These are phyloP conservation scores for Alternaria arbusti DNA, from an alignment of 2,329 filamentous ascomycete species.

Conservation along the genomic window DNA sequence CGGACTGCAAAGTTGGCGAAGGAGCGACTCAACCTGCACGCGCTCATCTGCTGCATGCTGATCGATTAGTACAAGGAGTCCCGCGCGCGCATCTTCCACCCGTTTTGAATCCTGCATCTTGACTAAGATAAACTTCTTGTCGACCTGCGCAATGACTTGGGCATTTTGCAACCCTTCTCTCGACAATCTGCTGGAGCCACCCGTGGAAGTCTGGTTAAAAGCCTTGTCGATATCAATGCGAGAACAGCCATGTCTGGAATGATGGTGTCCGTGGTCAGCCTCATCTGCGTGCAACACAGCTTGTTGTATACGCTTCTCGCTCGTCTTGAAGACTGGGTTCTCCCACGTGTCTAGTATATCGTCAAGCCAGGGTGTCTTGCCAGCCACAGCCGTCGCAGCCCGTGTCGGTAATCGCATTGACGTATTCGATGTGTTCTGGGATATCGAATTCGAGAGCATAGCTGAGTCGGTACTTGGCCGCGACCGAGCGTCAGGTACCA, in stretches of 20 bases:
- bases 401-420: constrained; percentile 41
- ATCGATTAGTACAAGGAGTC: constrained; percentile 76
- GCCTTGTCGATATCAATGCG: constrained; percentile 18
- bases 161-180: constrained; percentile 61
- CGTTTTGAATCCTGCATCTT: constrained; percentile 53
- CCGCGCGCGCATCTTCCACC: background rate
- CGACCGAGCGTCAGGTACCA: constrained; percentile 29
- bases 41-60: constrained; percentile 96
- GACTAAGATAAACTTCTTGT: constrained; percentile 85
- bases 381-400: constrained; percentile 7
- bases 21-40: constrained; percentile 76
- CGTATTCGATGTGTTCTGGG: constrained; percentile 32
- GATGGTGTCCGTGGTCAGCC: background rate
- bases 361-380: constrained; percentile 61
- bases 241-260: constrained; percentile 12
- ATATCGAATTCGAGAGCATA: background rate
- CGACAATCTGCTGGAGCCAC: constrained; percentile 57
- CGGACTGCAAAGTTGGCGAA: constrained; percentile 61
- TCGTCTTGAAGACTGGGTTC: constrained; percentile 74
- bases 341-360: constrained; percentile 70
- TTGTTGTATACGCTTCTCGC: constrained; percentile 53
- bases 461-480: constrained; percentile 11
- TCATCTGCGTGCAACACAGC: constrained; percentile 33
- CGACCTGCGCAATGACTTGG: constrained; percentile 79
- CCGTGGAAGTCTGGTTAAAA: constrained; percentile 35